A percentile compares a stretch with the other conserved stretches of the same genome.
These are phyloP conservation scores for Fraxinus excelsior DNA, from an alignment of 257 asterid genomes.

Conservation along the genomic window DNA sequence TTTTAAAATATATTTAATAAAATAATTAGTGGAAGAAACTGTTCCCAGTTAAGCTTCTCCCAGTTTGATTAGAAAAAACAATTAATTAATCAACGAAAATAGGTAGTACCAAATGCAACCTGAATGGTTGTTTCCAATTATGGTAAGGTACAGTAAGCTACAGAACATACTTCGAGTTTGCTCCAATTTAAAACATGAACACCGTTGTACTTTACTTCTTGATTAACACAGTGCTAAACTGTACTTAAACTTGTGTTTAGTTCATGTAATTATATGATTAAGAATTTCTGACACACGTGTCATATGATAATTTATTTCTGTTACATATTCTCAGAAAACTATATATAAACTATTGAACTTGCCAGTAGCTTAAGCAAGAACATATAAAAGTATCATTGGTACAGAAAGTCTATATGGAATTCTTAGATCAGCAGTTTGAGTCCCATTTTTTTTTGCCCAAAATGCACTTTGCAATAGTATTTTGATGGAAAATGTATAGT, in stretches of 20 bases:
- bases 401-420: slow-evolving; percentile 24
- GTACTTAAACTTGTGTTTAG: slow-evolving; percentile 32
- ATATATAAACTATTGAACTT: not conserved
- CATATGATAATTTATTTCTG: slow-evolving; percentile 10
- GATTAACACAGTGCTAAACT: not conserved
- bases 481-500: too few relatives aligned
- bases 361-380: too few relatives aligned
- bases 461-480: too few relatives aligned
- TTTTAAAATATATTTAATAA: too few relatives aligned
- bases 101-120: slow-evolving; percentile 26
- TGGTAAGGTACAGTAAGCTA: slow-evolving; percentile 35
- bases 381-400: too few relatives aligned
- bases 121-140: slow-evolving; percentile 40
- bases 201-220: slow-evolving; percentile 33
- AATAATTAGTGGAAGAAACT: not conserved
- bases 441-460: too few relatives aligned
- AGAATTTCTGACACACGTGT: slow-evolving; percentile 31
- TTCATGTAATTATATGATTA: slow-evolving; percentile 7
- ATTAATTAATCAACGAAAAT: slow-evolving; percentile 24
- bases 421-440: slow-evolving; percentile 5
- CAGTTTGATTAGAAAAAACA: slow-evolving; percentile 31
- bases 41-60: slow-evolving; percentile 2
- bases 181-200: slow-evolving; percentile 25
- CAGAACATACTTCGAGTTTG: slow-evolving; percentile 33
- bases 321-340: not conserved